Evolutionary conservation across 441 rosid species (phyloP).

Genomic region (Kokia cookei): DNA sequence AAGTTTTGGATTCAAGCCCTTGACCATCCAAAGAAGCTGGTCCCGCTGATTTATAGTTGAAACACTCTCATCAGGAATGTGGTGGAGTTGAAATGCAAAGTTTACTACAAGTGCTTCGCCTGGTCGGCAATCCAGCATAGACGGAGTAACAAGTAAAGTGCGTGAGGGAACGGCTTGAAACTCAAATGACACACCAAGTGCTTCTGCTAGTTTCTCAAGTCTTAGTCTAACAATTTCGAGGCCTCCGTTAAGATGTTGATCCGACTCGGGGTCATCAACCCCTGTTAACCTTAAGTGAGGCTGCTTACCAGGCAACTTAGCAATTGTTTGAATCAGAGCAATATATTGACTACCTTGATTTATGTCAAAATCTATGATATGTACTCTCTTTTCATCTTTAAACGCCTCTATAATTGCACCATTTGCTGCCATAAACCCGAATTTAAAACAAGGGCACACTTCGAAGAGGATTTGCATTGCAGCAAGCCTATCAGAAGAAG

Average conservation of each 20-base stretch:
- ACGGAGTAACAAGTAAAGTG: constrained; percentile 64
- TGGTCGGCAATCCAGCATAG: constrained; percentile 52
- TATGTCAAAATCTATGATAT: constrained; percentile 85
- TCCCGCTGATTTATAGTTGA: constrained; percentile 86
- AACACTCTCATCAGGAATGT: constrained; percentile 99
- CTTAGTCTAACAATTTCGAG: constrained; percentile 67
- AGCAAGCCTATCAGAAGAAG: constrained; percentile 86
- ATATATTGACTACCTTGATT: constrained; percentile 96
- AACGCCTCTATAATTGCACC: constrained; percentile 77
- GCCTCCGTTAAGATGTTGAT: constrained; percentile 80
- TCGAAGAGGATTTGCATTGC: constrained; percentile 99
- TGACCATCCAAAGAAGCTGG: constrained; percentile 86
- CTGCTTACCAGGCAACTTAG: constrained; percentile 39
- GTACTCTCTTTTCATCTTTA: constrained; percentile 68
- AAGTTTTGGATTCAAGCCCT: constrained; percentile 81
- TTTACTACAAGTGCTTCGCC: constrained; percentile 83
- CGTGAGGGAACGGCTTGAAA: constrained; percentile 69
- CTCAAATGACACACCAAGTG: constrained; percentile 55
- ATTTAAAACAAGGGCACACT: constrained; percentile 94
- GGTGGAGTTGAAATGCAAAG: constrained; percentile 96
- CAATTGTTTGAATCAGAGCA: constrained; percentile 65
- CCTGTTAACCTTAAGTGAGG: constrained; percentile 80
- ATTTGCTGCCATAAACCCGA: constrained; percentile 90
- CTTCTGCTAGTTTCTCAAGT: constrained; percentile 74
- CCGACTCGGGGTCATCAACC: constrained; percentile 94